phyloP scores from a whole-genome alignment of 225 moss, liverwort and hornwort genomes.

The Physcomitrium patens region DNA sequence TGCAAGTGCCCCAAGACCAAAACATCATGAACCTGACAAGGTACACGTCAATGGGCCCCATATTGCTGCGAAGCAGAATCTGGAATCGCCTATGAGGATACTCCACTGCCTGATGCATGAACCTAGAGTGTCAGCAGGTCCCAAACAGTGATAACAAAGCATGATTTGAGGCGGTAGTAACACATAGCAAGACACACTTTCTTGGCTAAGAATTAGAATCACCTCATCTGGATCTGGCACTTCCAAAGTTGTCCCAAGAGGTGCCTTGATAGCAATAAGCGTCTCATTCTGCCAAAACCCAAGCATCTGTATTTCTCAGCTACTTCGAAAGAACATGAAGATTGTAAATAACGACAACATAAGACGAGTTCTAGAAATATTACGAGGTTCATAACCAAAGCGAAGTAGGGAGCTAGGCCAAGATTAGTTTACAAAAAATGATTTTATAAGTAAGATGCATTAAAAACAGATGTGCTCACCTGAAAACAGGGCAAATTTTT shows the following conservation, averaged over 20 bases:
- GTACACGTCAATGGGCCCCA: conserved; percentile 92
- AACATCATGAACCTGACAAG: conserved; percentile 66
- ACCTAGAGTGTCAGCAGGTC: not conserved
- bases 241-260: conserved; percentile 82
- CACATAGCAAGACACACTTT: not conserved
- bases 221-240: conserved; percentile 95
- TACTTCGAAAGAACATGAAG: not conserved
- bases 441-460: not conserved
- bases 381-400: not conserved
- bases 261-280: conserved; percentile 87
- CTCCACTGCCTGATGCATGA: conserved; percentile 68
- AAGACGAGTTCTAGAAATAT: accelerated
- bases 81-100: conserved; percentile 89
- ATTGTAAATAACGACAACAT: not conserved
- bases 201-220: not conserved
- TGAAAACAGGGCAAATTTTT: conserved; percentile 83
- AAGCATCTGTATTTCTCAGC: not conserved
- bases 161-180: not conserved
- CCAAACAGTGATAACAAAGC: not conserved
- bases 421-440: not conserved
- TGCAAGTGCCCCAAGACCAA: not conserved
- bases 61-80: conserved; percentile 76
- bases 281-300: conserved; percentile 68
- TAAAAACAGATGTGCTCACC: conserved; percentile 35
- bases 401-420: not conserved